Evolutionary conservation across 257 asterid species (phyloP), one percentile per base, ranked within the genome.

Genomic region (Ajuga chamaepitys): DNA sequence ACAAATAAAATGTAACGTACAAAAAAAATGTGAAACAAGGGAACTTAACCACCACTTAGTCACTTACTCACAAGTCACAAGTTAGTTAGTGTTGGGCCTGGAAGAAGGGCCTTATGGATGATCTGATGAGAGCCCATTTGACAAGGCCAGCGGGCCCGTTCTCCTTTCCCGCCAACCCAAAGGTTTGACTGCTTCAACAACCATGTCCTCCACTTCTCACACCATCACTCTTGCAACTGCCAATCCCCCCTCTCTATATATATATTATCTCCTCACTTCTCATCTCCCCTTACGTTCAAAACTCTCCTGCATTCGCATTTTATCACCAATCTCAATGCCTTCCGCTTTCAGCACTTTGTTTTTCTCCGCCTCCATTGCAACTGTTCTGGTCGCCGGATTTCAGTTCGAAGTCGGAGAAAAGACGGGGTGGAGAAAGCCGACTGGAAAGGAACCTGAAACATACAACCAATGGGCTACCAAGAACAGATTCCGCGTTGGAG

Each of bases 391-490:
- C 26, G 70, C 76, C 10, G 85, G 82, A 17, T 74, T 74, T 53
- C 86, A 76, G 65, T 86, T 81, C 26, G 65, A 79, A 40, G 86
- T 89, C 7, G 96, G 96, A 5, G 87, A 59, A 42, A 65, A 66
- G 18, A 61, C 7, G 3, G 91, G 87, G 12, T 87, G 95, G 97
- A 63, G n/a, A 9, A 77, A 41, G 22, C 96, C 96, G 0, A 81
- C 82, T 1, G 85, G 81, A 9, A 74, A 83, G 20, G 86, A 82
- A 32, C 73, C 87, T 0, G 81, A 82, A 56, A 77, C 87, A 0
- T 88, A 84, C 48, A 86, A 84, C 8, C 62, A 82, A n/a, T 88
- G 95, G 95, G 96, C 96, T 11, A 67, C 85, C 8, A 48, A n/a
- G 24, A 78, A 81, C 75, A 59, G 96, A 16, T 86, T 88, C 81